Evolutionary conservation across 257 asterid species (phyloP), one percentile per base, ranked within the genome.

Genomic region (Voacanga thouarsii): DNA sequence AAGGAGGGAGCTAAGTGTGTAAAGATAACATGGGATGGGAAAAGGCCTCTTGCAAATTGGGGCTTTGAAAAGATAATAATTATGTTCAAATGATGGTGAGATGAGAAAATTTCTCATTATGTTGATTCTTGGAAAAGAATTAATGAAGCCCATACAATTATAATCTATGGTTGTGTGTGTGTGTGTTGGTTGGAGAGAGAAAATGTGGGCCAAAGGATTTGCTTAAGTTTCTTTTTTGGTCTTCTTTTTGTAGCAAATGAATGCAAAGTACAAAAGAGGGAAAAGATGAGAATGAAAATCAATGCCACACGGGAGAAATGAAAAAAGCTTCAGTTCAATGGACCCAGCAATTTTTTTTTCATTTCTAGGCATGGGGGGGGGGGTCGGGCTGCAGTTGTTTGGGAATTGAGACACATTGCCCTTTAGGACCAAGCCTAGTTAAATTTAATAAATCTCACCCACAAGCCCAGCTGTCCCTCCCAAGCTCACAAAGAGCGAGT

Each of bases 261-360:
- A 47, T 28, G 33, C 65, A 69, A 79, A 82, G 85, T 84, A 80
- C 75, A 68, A 83, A 83, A 47, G 78, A 83, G 45, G 65, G 79
- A 77, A 66, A 73, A 76, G 74, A 81, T 81, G 82, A 86, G 83
- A 85, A 78, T 78, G 80, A 84, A 84, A 77, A 84, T 79, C 77
- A 81, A 81, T 61, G 84, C 71, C 87, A 79, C 79, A 76, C 81
- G 83, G 75, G 81, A 76, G 80, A 69, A 71, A 18, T 16, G 72
- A 79, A 77, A 78, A 3, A 15, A 45, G 60, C 33, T 60, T 24
- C 68, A 77, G 82, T 65, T 75, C n/a, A 12, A 24, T 23, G n/a
- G 63, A 72, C 61, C 80, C 85, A 45, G 69, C 70, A 44, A 82
- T 66, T 74, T 82, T 47, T 56, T 77, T 82, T 65, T 45, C n/a